phyloP scores from a whole-genome alignment of 306 rosid species.

The Prosopis cineraria region DNA sequence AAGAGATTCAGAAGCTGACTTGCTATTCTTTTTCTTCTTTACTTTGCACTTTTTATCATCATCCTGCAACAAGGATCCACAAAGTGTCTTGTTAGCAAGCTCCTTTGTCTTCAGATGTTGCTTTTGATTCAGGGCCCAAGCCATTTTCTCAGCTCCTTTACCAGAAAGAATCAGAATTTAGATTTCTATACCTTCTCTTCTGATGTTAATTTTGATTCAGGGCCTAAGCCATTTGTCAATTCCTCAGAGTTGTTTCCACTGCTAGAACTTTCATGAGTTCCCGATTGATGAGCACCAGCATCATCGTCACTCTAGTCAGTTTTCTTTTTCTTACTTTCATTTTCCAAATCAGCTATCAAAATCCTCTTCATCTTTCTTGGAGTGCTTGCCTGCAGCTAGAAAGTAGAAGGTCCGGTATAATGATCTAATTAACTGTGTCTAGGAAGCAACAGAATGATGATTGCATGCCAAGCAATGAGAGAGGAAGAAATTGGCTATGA shows the following conservation, averaged over 20 bases:
- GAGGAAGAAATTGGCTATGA: slow-evolving; percentile 2
- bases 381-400: too few species aligned
- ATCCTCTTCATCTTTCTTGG: slow-evolving; percentile 34
- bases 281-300: slow-evolving; percentile 6
- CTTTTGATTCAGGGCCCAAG: too few species aligned
- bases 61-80: slow-evolving; percentile 28
- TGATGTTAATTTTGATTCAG: slow-evolving; percentile 19
- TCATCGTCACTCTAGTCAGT: neutral
- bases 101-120: too few species aligned
- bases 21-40: slow-evolving; percentile 62
- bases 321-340: slow-evolving; percentile 26
- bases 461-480: neutral
- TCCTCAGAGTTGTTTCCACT: slow-evolving; percentile 8
- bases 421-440: slow-evolving; percentile 1
- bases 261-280: neutral
- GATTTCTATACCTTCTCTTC: slow-evolving; percentile 30
- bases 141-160: slow-evolving; percentile 18
- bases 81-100: too few species aligned
- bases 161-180: slow-evolving; percentile 7
- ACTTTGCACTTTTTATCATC: slow-evolving; percentile 45
- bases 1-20: slow-evolving; percentile 48
- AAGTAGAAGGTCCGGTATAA: too few species aligned
- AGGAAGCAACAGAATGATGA: slow-evolving; percentile 19
- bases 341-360: neutral
- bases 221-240: neutral